Conservation (phyloP, 495 filamentous ascomycete species). For the Penicillium desertorum region DNA sequence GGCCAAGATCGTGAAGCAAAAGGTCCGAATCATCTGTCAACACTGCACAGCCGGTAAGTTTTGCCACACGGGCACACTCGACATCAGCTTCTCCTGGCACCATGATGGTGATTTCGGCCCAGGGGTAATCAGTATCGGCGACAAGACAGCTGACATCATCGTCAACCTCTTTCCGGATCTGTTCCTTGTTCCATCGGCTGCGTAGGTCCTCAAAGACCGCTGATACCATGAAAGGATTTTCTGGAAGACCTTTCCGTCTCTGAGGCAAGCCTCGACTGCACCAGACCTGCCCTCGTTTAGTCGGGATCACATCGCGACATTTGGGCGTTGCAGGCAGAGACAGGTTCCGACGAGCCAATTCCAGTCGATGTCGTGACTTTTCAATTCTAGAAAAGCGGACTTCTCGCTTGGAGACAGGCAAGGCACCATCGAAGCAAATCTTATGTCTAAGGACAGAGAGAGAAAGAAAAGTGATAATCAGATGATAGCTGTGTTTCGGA, state of each 20-base stretch:
- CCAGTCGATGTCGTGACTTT: conserved; percentile 41
- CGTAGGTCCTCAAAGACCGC: conserved; percentile 63
- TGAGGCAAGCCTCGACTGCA: conserved; percentile 24
- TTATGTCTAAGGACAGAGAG: conserved; percentile 31
- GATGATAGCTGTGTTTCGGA: background rate
- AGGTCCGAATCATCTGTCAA: conserved; percentile 75
- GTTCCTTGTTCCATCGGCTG: conserved; percentile 33
- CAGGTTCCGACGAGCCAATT: conserved; percentile 29
- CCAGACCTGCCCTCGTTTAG: conserved; percentile 28
- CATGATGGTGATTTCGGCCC: conserved; percentile 51
- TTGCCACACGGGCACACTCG: conserved; percentile 61
- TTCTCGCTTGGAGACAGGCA: conserved; percentile 59
- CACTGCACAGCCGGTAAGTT: conserved; percentile 49
- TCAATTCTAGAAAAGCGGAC: conserved; percentile 56
- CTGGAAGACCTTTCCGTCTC: conserved; percentile 43
- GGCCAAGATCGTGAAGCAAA: conserved; percentile 64
- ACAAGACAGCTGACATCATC: conserved; percentile 8
- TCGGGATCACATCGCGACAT: conserved; percentile 9
- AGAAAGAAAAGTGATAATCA: background rate
- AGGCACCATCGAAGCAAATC: conserved; percentile 78
- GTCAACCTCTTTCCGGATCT: conserved; percentile 21
- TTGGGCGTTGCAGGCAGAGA: background rate
- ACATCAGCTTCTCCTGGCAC: conserved; percentile 71
- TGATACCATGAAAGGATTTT: conserved; percentile 65
- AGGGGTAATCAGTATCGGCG: conserved; percentile 35